Percentiles rank a stretch among this genome's conserved stretches.
These are phyloP conservation scores for Aspergillus fumigatus DNA, from an alignment of 2,329 filamentous ascomycete species.

Conservation along the genomic window DNA sequence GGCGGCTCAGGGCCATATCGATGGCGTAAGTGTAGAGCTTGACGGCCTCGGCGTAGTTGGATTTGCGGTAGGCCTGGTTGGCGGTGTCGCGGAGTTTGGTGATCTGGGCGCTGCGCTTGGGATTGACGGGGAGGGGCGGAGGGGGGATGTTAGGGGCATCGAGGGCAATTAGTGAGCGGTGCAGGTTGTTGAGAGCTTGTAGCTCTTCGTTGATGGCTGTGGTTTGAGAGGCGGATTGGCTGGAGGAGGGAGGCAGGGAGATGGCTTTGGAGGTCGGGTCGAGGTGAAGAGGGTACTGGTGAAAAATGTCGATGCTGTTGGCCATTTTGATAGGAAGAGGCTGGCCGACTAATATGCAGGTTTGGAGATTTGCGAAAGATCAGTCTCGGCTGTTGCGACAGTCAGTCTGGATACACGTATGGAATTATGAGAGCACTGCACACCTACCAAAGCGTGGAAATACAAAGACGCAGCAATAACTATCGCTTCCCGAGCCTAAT, in stretches of 20 bases:
- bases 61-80: constrained; percentile 77
- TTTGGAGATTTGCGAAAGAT: background rate
- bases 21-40: constrained; percentile 81
- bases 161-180: constrained; percentile 65
- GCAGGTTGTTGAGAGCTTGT: constrained; percentile 69
- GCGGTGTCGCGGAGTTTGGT: constrained; percentile 85
- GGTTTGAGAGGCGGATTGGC: constrained; percentile 40
- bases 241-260: constrained; percentile 46
- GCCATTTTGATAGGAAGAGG: constrained; percentile 18
- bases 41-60: constrained; percentile 68
- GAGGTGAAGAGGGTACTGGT: constrained; percentile 73
- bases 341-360: background rate
- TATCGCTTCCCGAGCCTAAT: background rate
- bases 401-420: background rate
- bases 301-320: constrained; percentile 53
- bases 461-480: background rate
- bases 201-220: constrained; percentile 61
- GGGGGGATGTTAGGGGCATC: constrained; percentile 67
- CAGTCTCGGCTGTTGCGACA: background rate
- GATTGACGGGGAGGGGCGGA: constrained; percentile 85
- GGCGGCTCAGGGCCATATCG: constrained; percentile 78
- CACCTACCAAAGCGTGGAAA: background rate
- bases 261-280: constrained; percentile 79
- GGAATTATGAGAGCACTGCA: background rate
- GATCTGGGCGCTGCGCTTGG: constrained; percentile 83